Conservation (phyloP, 768 basidiomycete genomes). For the Russula earlei region DNA sequence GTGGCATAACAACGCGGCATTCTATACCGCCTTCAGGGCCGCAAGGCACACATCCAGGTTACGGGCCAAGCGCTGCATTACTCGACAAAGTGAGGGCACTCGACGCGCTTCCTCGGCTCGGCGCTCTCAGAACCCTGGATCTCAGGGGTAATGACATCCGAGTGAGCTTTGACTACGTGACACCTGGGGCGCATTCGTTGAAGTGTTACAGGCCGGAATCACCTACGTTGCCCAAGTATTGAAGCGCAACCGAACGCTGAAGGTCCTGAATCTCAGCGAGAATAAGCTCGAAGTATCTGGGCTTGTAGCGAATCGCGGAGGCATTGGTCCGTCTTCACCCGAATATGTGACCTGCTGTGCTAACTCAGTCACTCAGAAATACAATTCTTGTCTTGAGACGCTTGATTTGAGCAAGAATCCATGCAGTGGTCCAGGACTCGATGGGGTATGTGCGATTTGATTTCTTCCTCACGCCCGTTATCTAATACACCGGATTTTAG, state of each 20-base stretch:
- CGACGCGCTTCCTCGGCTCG: slow-evolving; percentile 77
- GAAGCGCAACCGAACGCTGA: slow-evolving; percentile 91
- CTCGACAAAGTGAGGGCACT: slow-evolving; percentile 85
- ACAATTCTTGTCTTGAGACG: slow-evolving; percentile 88
- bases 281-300: slow-evolving; percentile 85
- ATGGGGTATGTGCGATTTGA: slow-evolving; percentile 59
- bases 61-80: slow-evolving; percentile 64
- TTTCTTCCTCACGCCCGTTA: background rate
- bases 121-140: slow-evolving; percentile 82
- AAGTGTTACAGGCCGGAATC: slow-evolving; percentile 49
- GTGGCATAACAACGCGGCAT: slow-evolving; percentile 43
- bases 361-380: slow-evolving; percentile 52
- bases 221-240: slow-evolving; percentile 90
- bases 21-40: slow-evolving; percentile 22
- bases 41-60: slow-evolving; percentile 20
- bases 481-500: slow-evolving; percentile 28
- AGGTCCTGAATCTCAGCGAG: slow-evolving; percentile 88
- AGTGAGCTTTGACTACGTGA: slow-evolving; percentile 37
- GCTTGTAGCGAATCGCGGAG: slow-evolving; percentile 74
- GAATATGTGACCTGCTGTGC: background rate
- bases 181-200: background rate
- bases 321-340: slow-evolving; percentile 55
- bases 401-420: slow-evolving; percentile 91
- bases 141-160: slow-evolving; percentile 86
- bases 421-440: slow-evolving; percentile 79